Evolutionary conservation across 169 alveolate species (phyloP).

Genomic region (Cryptosporidium felis): DNA sequence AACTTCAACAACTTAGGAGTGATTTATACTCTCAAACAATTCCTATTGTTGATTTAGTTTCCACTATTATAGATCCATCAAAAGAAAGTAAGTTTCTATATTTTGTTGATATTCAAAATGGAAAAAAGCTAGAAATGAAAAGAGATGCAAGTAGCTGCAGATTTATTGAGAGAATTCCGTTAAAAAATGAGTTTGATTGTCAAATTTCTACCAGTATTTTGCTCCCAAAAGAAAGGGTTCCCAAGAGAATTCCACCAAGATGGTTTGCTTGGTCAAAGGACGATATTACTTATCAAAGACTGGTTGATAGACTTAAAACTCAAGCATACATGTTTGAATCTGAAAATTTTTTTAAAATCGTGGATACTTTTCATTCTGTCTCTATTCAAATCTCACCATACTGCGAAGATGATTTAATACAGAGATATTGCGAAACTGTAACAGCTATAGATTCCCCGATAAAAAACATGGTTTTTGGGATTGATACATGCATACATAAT

Average conservation of each 20-base stretch:
- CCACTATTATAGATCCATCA: background rate
- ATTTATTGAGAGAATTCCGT: constrained; percentile 24
- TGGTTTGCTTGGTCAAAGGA: constrained; percentile 68
- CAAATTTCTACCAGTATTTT: background rate
- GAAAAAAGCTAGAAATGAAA: background rate
- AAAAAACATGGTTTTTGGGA: constrained; percentile 15
- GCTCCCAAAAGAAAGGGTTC: constrained; percentile 33
- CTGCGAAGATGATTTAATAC: constrained; percentile 53
- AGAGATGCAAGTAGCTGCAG: background rate
- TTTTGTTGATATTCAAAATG: background rate
- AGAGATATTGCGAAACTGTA: constrained; percentile 51
- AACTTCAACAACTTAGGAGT: constrained; percentile 36
- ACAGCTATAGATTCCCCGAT: constrained; percentile 49
- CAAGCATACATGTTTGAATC: constrained; percentile 66
- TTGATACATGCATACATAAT: constrained; percentile 28
- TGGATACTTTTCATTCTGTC: constrained; percentile 8
- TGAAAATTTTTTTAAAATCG: constrained; percentile 57
- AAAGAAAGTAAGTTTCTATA: background rate
- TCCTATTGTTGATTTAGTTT: background rate
- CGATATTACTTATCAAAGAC: constrained; percentile 52
- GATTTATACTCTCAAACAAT: constrained; percentile 1
- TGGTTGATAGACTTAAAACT: constrained; percentile 43
- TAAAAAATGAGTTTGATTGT: constrained; percentile 6
- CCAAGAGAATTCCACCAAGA: constrained; percentile 13
- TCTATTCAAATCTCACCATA: constrained; percentile 64